Evolutionary conservation across 163 green algal genomes (phyloP).

Genomic region (Trebouxiophyceae sp.): DNA sequence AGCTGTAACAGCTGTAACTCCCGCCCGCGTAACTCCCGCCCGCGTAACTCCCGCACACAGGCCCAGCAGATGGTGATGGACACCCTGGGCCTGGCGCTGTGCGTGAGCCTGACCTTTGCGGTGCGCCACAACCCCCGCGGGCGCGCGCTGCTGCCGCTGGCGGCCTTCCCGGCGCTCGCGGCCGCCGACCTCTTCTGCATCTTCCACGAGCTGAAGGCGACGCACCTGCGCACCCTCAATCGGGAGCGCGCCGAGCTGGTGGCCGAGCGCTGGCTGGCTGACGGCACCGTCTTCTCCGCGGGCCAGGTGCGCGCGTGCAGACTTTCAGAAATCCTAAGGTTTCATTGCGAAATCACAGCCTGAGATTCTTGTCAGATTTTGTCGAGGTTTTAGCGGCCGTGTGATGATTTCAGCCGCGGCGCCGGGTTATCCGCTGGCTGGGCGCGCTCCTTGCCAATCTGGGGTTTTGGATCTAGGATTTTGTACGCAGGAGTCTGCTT

Average conservation of each 20-base stretch:
- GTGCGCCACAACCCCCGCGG: slow-evolving; percentile 8
- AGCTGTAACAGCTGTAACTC: background rate
- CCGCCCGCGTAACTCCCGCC: background rate
- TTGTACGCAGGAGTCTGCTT: too few species aligned
- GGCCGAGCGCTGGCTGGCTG: slow-evolving; percentile 59
- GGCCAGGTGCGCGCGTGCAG: background rate
- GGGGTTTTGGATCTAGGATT: too few species aligned
- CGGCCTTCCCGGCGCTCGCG: slow-evolving; percentile 55
- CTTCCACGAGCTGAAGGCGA: slow-evolving; percentile 42
- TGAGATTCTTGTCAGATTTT: too few species aligned
- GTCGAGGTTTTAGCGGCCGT: too few species aligned
- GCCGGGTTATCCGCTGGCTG: too few species aligned
- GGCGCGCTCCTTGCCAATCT: too few species aligned
- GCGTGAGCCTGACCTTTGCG: slow-evolving; percentile 41
- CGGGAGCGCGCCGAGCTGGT: slow-evolving; percentile 81
- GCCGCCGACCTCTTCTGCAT: slow-evolving; percentile 64
- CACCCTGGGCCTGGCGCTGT: slow-evolving; percentile 78
- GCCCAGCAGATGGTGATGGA: slow-evolving; percentile 90
- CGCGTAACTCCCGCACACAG: slow-evolving; percentile 39
- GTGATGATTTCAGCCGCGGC: too few species aligned
- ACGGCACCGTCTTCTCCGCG: slow-evolving; percentile 8
- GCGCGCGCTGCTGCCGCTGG: slow-evolving; percentile 39
- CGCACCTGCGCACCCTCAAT: slow-evolving; percentile 86
- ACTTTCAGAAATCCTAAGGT: too few species aligned
- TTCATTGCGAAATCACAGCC: too few species aligned